Evolutionary conservation across 2,329 filamentous ascomycete genomes (phyloP), one percentile per base, ranked within the genome.

Genomic region (Trichoderma guizhouense): DNA sequence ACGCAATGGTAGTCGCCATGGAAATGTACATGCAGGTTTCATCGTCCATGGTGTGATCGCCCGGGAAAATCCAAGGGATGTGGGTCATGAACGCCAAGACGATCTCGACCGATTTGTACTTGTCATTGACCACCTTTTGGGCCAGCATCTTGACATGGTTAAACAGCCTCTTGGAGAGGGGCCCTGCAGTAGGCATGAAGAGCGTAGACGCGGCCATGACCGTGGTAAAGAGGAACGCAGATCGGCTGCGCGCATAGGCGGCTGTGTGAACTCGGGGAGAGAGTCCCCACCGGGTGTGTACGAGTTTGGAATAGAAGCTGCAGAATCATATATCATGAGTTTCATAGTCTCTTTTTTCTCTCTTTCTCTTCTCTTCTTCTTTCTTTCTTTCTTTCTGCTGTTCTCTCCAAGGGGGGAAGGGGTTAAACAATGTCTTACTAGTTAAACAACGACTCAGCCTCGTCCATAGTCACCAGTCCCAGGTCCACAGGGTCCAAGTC

Each of bases 11-110:
- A 11, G 91, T 83, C 1, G 91, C 91, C 82, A 91, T 90, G 2
- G 90, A 88, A 69, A 93, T 88, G 75, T 92, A 93, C 55, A 88
- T 87, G 72, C 90, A 92, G 0, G 91, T 92, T 76, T 93, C 91
- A 73, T 93, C 91, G 74, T 93, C 91, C 11, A 90, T 90, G 78
- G 89, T 90, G 76, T 91, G 89, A 72, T 87, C 82, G 2, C 90
- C 89, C 1, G 90, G 89, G 34, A 88, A 88, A 86, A 93, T 92
- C 91, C 91, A 93, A 0, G 91, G 91, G 7, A 93, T 87, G 73
- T 93, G 93, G 36, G 92, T 86, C 88, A 93, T 91, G 77, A 93
- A 93, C 0, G 90, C 91, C 1, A 93, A 82, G 0, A 93, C 89
- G 71, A 93, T 92, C 78, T 93, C 91, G 7, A 92, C 90, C 0